These are phyloP conservation scores for Pseudogymnoascus sp. DNA, from an alignment of 2,329 filamentous ascomycete genomes.

Conservation along the genomic window DNA sequence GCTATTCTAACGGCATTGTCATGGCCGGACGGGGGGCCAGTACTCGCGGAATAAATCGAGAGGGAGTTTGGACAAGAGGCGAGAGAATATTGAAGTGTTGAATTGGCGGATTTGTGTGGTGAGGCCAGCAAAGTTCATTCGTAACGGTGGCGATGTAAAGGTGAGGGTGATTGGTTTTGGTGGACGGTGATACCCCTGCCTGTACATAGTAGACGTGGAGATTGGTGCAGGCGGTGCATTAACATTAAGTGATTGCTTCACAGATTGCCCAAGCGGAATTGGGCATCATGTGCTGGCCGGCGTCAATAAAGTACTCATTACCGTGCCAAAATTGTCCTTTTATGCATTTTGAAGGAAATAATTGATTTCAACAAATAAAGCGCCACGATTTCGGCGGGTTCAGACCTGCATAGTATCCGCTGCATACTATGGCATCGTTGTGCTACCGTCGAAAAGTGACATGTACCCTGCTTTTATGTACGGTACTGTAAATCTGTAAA, in stretches of 20 bases:
- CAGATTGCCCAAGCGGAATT: background rate
- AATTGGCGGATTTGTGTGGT: slow-evolving; percentile 3
- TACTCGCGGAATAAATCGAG: background rate
- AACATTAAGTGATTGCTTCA: background rate
- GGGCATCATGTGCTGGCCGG: background rate
- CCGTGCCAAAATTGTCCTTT: background rate
- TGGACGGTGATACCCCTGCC: slow-evolving; percentile 1
- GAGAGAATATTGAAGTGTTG: background rate
- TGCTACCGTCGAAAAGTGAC: background rate
- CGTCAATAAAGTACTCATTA: background rate
- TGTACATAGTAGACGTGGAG: slow-evolving; percentile 2
- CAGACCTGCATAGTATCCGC: background rate
- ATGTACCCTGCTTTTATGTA: background rate
- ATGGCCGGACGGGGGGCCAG: background rate
- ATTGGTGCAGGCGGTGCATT: background rate
- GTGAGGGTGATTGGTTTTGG: slow-evolving; percentile 4
- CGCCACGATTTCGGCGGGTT: background rate
- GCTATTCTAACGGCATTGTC: slow-evolving; percentile 2
- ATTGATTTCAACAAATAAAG: background rate
- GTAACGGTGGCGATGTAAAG: slow-evolving; percentile 3
- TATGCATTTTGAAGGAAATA: background rate
- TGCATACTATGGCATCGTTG: background rate
- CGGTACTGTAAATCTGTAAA: background rate
- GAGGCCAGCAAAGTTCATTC: background rate
- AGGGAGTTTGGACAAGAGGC: background rate